phyloP scores from a whole-genome alignment of 164 flowering plant genomes.

The Tetracentron sinense region DNA sequence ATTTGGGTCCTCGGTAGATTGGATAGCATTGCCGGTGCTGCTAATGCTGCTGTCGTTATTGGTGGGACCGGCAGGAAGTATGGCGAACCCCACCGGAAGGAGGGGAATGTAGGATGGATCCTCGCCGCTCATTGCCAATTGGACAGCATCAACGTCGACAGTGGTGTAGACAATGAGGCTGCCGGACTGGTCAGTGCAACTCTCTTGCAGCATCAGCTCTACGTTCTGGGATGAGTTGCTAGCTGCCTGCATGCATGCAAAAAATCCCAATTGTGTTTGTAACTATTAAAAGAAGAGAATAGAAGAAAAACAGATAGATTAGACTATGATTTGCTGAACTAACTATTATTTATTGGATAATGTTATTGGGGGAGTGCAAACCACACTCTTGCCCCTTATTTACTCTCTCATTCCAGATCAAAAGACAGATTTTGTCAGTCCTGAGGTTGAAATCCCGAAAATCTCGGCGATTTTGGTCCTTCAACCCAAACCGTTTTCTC shows the following conservation, averaged over 20 bases:
- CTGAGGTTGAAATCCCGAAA: no score
- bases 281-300: no score
- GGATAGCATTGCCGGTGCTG: neutral
- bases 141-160: conserved; percentile 70
- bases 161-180: conserved; percentile 77
- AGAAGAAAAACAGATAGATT: no score
- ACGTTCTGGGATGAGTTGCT: conserved; percentile 87
- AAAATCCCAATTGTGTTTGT: no score
- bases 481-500: no score
- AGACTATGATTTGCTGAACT: no score
- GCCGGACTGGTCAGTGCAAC: conserved; percentile 79
- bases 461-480: no score
- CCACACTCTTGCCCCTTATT: no score
- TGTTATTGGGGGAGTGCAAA: no score
- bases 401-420: no score
- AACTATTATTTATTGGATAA: no score
- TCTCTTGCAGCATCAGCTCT: conserved; percentile 95
- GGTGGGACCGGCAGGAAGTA: conserved; percentile 35
- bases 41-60: conserved; percentile 5
- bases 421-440: no score
- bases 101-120: conserved; percentile 88
- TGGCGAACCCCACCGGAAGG: conserved; percentile 73
- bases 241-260: conserved; percentile 49
- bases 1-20: conserved; percentile 8
- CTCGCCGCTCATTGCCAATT: conserved; percentile 79